phyloP scores from a whole-genome alignment of 257 asterid genomes.

The Thymus quinquecostatus region DNA sequence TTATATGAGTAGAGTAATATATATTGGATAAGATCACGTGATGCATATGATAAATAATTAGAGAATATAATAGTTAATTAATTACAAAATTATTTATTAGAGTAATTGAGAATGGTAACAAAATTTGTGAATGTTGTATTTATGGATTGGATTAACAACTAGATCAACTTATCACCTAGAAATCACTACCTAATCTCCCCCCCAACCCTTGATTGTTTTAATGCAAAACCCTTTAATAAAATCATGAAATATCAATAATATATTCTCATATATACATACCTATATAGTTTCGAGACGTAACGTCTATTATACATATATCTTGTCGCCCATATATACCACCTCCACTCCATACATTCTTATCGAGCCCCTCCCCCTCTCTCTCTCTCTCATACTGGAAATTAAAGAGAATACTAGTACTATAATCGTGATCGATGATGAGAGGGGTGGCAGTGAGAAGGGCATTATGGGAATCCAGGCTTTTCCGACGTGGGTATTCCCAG shows the following conservation, averaged over 20 bases:
- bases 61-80: background rate
- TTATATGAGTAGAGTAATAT: too few species aligned
- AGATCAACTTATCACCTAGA: constrained; percentile 16
- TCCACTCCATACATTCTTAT: constrained; percentile 3
- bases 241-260: background rate
- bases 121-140: background rate
- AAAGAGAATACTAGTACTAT: background rate
- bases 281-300: too few species aligned
- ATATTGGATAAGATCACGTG: background rate
- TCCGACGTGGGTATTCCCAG: constrained; percentile 36
- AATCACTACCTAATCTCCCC: constrained; percentile 22
- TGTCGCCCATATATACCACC: background rate
- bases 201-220: too few species aligned
- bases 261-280: too few species aligned
- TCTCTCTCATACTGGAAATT: background rate
- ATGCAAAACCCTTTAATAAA: background rate
- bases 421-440: constrained; percentile 33
- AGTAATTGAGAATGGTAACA: background rate
- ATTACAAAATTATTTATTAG: too few species aligned
- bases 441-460: constrained; percentile 44
- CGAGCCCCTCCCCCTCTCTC: too few species aligned
- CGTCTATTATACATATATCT: constrained; percentile 1
- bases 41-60: background rate
- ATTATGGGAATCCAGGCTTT: constrained; percentile 40
- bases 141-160: constrained; percentile 22